phyloP scores from a whole-genome alignment of 176 grass and related monocot genomes.

The Areca catechu region DNA sequence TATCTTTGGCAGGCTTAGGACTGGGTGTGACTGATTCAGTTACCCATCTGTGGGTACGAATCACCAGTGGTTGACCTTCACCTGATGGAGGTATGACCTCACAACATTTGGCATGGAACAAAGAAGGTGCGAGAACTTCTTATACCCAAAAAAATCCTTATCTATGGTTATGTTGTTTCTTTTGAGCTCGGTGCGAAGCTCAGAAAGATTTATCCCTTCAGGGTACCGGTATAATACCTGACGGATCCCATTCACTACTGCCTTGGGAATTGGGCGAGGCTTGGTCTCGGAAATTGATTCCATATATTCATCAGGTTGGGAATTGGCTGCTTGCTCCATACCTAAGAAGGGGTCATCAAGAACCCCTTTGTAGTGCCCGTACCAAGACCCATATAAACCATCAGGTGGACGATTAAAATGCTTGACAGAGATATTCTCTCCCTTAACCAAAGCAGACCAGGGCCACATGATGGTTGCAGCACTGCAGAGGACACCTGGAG shows the following conservation, averaged over 20 bases:
- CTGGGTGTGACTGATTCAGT: conserved; percentile 5
- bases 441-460: conserved; percentile 74
- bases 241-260: conserved; percentile 25
- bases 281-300: conserved; percentile 21
- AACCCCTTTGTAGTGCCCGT: conserved; percentile 60
- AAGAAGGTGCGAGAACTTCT: conserved; percentile 53
- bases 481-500: conserved; percentile 36
- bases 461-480: conserved; percentile 83
- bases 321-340: conserved; percentile 15
- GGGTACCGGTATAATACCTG: conserved; percentile 39
- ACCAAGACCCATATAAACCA: conserved; percentile 84
- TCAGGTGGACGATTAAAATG: conserved; percentile 80
- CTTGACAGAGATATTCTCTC: conserved; percentile 37
- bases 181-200: conserved; percentile 15
- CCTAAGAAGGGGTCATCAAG: conserved; percentile 50
- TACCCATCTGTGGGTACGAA: conserved; percentile 7
- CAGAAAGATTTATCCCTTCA: conserved; percentile 33
- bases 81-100: conserved; percentile 4
- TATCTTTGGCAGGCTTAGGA: conserved; percentile 1
- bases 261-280: conserved; percentile 39
- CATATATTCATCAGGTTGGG: conserved; percentile 34
- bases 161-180: conserved; percentile 36
- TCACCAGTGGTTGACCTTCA: conserved; percentile 18
- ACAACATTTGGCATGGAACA: conserved; percentile 44
- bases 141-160: conserved; percentile 45